Base-by-base conservation (phyloP, 2,329 filamentous ascomycete genomes). In the Penicillium expansum region DNA sequence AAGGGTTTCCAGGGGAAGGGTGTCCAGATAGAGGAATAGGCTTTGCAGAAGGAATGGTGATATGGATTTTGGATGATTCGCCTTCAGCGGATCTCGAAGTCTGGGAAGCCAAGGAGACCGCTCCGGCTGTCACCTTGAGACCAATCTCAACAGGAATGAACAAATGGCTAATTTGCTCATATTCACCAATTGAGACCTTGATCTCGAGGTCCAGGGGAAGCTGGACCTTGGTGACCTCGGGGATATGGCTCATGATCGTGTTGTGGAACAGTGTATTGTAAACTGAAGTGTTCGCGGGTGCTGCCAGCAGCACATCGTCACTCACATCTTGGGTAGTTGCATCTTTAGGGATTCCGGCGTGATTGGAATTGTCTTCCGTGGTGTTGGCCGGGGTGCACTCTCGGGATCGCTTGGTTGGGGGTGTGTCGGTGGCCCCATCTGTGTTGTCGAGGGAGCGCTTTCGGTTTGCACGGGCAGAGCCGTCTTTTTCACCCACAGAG, bases 351-450 rank as follows among this genome's bases (percentile, higher is more conserved):
- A 30, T 20, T 38, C 43, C 41, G 27, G 56, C 35, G 47, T 50
- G 43, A 43, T 48, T 57, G 59, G 51, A 59, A 33, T 55, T 61
- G 41, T 38, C 57, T 55, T 55, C 37, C 32, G 48, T n/a, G n/a
- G 35, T 37, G 13, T 52, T 38, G 13, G 52, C 72, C n/a, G 70
- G 69, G 39, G 69, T 73, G 35, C 71, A 66, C 54, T 78, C 76
- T 56, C 76, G 74, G 30, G 77, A 79, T 58, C 77, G 69, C 62
- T 79, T 79, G 60, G 72, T 72, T 56, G 72, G 64, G 51, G 67
- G 61, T 20, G 71, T 68, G 24, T 67, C 67, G 16, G 69, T 68
- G 14, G 58, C 59, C 13, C 65, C 66, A 48, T 69, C 67, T 16
- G 60, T 56, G 44, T 71, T 59, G 22, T 69, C 69, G 50, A 62